Percentiles rank a stretch among this genome's conserved stretches.
phyloP scores from a whole-genome alignment of 495 filamentous ascomycete genomes.

The Poronia punctata region DNA sequence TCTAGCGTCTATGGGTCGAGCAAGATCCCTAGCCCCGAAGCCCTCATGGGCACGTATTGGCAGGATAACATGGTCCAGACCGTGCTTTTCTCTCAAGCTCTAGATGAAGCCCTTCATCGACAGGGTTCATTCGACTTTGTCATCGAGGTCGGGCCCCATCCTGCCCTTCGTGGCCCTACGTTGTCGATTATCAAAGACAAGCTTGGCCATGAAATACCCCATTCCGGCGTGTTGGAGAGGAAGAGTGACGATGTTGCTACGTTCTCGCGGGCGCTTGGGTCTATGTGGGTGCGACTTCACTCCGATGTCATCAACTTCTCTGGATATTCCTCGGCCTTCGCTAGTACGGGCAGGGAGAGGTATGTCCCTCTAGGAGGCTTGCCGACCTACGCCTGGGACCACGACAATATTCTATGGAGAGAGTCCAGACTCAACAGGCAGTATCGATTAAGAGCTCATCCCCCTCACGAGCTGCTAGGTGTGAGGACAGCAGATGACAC shows the following conservation, averaged over 20 bases:
- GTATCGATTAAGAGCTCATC: slow-evolving; percentile 10
- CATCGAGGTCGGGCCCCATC: slow-evolving; percentile 38
- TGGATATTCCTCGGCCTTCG: neutral
- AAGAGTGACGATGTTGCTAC: neutral
- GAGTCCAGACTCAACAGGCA: slow-evolving; percentile 20
- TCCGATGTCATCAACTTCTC: slow-evolving; percentile 5
- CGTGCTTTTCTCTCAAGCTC: slow-evolving; percentile 37
- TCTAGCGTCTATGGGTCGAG: slow-evolving; percentile 13
- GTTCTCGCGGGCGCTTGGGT: neutral
- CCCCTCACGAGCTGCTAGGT: slow-evolving; percentile 38
- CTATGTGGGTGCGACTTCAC: slow-evolving; percentile 1
- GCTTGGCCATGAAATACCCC: slow-evolving; percentile 10
- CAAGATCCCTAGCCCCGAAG: slow-evolving; percentile 4
- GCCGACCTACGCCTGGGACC: slow-evolving; percentile 45
- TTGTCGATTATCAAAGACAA: slow-evolving; percentile 13
- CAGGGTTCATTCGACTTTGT: slow-evolving; percentile 3
- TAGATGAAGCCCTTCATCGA: slow-evolving; percentile 17
- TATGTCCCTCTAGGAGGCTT: slow-evolving; percentile 23
- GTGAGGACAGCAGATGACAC: slow-evolving; percentile 15
- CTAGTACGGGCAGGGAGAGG: neutral
- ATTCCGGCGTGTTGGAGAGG: slow-evolving; percentile 9
- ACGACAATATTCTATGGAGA: slow-evolving; percentile 32
- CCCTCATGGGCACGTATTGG: slow-evolving; percentile 32
- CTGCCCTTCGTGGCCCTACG: slow-evolving; percentile 28
- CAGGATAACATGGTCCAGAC: slow-evolving; percentile 37